A percentile compares a stretch with the other conserved stretches of the same genome.
Conservation (phyloP, 306 rosid genomes). For the Castanea mollissima region DNA sequence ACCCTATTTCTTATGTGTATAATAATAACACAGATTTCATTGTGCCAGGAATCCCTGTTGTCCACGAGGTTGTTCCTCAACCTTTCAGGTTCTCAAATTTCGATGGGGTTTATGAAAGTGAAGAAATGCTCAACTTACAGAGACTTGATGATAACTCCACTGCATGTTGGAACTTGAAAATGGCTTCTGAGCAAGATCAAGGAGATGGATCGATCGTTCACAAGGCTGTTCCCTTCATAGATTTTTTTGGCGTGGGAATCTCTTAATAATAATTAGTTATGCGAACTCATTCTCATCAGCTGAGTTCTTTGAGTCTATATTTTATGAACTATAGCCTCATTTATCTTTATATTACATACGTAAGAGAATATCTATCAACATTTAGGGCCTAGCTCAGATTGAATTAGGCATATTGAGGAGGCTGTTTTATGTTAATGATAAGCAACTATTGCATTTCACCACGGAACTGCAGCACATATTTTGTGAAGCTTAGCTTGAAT, state of each 20-base stretch:
- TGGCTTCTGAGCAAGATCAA: constrained; percentile 6
- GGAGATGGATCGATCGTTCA: constrained; percentile 4
- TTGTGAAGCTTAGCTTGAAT: neutral
- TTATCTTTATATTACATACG: neutral
- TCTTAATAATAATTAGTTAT: neutral
- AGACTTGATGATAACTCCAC: neutral
- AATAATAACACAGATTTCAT: constrained; percentile 24
- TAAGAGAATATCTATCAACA: no score
- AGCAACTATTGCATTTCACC: neutral
- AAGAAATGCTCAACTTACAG: neutral
- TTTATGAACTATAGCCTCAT: neutral
- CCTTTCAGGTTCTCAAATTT: constrained; percentile 17
- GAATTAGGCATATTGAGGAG: neutral
- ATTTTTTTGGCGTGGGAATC: constrained; percentile 61
- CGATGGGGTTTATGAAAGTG: neutral
- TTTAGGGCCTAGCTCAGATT: neutral
- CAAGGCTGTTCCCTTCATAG: constrained; percentile 49
- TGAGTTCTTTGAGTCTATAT: neutral
- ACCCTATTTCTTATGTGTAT: neutral
- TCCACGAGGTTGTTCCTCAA: constrained; percentile 27
- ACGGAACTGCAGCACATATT: neutral
- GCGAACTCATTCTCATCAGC: neutral
- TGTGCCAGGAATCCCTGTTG: constrained; percentile 25
- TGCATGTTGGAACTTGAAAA: neutral
- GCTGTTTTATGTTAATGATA: neutral